Evolutionary conservation across 768 basidiomycete species (phyloP).

Genomic region (Botryobasidium botryosum): DNA sequence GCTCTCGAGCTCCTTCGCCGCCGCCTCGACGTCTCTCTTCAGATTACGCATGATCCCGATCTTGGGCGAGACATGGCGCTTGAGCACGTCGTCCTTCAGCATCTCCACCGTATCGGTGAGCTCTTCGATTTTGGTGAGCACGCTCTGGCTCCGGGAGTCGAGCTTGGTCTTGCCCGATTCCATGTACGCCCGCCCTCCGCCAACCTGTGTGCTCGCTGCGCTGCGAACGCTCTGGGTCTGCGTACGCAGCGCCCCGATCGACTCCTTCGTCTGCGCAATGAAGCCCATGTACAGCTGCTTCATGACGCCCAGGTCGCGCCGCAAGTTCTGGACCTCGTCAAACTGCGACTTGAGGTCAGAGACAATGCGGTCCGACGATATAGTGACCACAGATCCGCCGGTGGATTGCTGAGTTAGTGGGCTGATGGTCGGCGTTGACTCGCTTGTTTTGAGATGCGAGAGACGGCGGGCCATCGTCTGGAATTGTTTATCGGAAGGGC

Average conservation of each 20-base stretch:
- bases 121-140: slow-evolving; percentile 84
- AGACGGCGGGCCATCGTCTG: slow-evolving; percentile 54
- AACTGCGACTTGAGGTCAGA: slow-evolving; percentile 80
- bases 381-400: slow-evolving; percentile 52
- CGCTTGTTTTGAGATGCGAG: slow-evolving; percentile 47
- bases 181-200: slow-evolving; percentile 75
- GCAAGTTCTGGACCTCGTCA: slow-evolving; percentile 85
- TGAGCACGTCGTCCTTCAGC: slow-evolving; percentile 81
- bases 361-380: slow-evolving; percentile 53
- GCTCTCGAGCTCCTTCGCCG: slow-evolving; percentile 52
- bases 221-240: slow-evolving; percentile 83
- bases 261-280: slow-evolving; percentile 78
- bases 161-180: slow-evolving; percentile 84
- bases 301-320: slow-evolving; percentile 85
- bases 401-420: slow-evolving; percentile 54
- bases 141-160: slow-evolving; percentile 76
- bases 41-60: slow-evolving; percentile 50
- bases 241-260: slow-evolving; percentile 54
- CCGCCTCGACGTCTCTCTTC: slow-evolving; percentile 49
- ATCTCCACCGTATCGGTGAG: slow-evolving; percentile 80
- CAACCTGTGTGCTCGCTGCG: slow-evolving; percentile 63
- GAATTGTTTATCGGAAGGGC: slow-evolving; percentile 65
- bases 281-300: slow-evolving; percentile 91
- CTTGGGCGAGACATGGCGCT: slow-evolving; percentile 74
- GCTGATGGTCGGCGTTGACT: slow-evolving; percentile 12